phyloP scores from a whole-genome alignment of 169 alveolate genomes.

The Cryptosporidium xiaoi region DNA sequence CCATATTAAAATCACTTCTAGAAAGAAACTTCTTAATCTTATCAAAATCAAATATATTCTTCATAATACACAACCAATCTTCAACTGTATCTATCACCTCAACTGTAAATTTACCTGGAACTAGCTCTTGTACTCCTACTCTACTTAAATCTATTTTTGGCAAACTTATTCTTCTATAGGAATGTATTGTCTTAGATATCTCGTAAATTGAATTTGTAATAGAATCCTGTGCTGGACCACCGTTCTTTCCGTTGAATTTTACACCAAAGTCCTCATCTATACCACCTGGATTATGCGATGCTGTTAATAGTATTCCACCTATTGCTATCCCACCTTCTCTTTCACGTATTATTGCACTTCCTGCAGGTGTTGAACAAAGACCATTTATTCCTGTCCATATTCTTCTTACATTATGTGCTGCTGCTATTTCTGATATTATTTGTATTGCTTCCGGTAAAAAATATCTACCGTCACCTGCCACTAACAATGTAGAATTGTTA shows the following conservation, averaged over 20 bases:
- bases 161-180: constrained; percentile 73
- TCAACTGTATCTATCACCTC: constrained; percentile 88
- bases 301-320: constrained; percentile 94
- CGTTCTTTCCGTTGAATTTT: constrained; percentile 91
- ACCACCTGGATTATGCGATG: constrained; percentile 97
- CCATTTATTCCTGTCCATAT: constrained; percentile 90
- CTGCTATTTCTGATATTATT: constrained; percentile 84
- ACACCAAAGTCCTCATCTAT: constrained; percentile 94
- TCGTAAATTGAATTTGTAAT: constrained; percentile 85
- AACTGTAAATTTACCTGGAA: constrained; percentile 79
- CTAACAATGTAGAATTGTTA: constrained; percentile 83
- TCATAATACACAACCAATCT: constrained; percentile 87
- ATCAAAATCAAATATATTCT: constrained; percentile 89
- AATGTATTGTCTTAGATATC: constrained; percentile 77
- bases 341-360: constrained; percentile 89
- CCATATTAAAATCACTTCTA: constrained; percentile 87
- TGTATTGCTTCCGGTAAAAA: constrained; percentile 84
- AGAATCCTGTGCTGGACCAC: constrained; percentile 92
- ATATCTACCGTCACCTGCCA: constrained; percentile 93
- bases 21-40: constrained; percentile 79
- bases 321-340: constrained; percentile 85
- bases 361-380: constrained; percentile 93
- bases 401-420: constrained; percentile 86
- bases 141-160: constrained; percentile 75
- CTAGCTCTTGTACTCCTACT: constrained; percentile 68